A percentile compares a stretch with the other conserved stretches of the same genome.
phyloP scores from a whole-genome alignment of 2,329 filamentous ascomycete genomes.

The Pseudocercospora cruenta region DNA sequence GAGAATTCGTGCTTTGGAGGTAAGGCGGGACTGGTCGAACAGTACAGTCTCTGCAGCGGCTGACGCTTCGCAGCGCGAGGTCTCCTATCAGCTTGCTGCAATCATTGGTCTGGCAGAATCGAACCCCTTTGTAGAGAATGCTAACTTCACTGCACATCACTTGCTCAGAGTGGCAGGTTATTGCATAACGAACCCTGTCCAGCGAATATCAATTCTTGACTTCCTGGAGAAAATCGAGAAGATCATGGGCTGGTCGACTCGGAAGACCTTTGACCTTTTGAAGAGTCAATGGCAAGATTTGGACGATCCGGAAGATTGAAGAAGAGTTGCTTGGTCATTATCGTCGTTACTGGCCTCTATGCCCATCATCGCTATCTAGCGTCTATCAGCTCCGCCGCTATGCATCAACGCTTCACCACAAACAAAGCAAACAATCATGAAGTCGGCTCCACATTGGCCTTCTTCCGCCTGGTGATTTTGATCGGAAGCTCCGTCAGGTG shows the following conservation, averaged over 20 bases:
- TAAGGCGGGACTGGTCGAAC: not conserved
- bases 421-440: not conserved
- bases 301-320: constrained; percentile 22
- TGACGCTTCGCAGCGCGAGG: constrained; percentile 21
- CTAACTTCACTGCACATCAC: constrained; percentile 31
- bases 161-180: constrained; percentile 30
- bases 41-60: not conserved
- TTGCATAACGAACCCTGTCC: constrained; percentile 25
- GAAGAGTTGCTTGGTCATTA: not conserved
- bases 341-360: not conserved
- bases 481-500: constrained; percentile 44
- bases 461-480: constrained; percentile 41
- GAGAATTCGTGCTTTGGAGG: constrained; percentile 24
- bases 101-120: constrained; percentile 30
- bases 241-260: constrained; percentile 28
- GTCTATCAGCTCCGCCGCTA: not conserved
- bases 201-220: constrained; percentile 23
- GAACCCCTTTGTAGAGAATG: constrained; percentile 31
- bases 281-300: constrained; percentile 30
- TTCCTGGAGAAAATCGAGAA: constrained; percentile 25
- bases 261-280: constrained; percentile 22
- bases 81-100: constrained; percentile 23
- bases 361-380: not conserved
- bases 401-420: not conserved
- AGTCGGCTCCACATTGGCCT: not conserved